A percentile compares a stretch with the other conserved stretches of the same genome.
Conservation (phyloP, 768 basidiomycete genomes). For the Lactarius akahatsu region DNA sequence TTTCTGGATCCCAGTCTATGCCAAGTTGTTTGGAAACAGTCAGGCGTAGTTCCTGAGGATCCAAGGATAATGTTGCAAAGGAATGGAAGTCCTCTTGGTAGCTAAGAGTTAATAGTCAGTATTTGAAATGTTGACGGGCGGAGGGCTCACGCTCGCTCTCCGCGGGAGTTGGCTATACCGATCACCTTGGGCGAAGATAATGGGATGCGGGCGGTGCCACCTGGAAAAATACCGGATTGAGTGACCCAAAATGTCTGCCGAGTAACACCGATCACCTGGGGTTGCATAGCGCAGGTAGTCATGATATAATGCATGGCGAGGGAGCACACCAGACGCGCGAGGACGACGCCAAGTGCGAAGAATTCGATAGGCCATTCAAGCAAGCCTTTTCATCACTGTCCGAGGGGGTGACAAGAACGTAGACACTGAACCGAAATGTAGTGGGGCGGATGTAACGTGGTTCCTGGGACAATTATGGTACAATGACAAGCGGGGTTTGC, state of each 20-base stretch:
- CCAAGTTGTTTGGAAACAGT: constrained; percentile 61
- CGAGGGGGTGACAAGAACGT: not conserved
- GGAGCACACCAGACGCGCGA: not conserved
- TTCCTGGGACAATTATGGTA: not conserved
- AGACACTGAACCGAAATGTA: not conserved
- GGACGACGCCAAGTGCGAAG: constrained; percentile 10
- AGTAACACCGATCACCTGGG: constrained; percentile 38
- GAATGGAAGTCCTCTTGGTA: constrained; percentile 89
- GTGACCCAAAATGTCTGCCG: constrained; percentile 14
- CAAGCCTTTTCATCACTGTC: constrained; percentile 6
- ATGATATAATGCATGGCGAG: constrained; percentile 47
- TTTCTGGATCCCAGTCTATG: constrained; percentile 70
- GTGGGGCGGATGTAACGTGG: not conserved
- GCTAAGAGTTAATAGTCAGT: constrained; percentile 41
- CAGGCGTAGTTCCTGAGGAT: constrained; percentile 68
- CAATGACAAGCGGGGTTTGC: not conserved
- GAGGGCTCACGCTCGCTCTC: constrained; percentile 60
- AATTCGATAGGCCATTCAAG: constrained; percentile 22
- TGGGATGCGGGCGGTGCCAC: constrained; percentile 65
- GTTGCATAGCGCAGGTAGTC: constrained; percentile 62
- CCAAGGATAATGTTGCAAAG: constrained; percentile 70
- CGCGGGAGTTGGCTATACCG: constrained; percentile 72
- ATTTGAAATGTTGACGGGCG: constrained; percentile 9
- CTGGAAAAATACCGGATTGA: constrained; percentile 37
- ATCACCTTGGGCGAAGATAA: constrained; percentile 75